These are phyloP conservation scores for Polychytrium aggregatum DNA, from an alignment of 192 early-diverging fungal species.

Conservation along the genomic window DNA sequence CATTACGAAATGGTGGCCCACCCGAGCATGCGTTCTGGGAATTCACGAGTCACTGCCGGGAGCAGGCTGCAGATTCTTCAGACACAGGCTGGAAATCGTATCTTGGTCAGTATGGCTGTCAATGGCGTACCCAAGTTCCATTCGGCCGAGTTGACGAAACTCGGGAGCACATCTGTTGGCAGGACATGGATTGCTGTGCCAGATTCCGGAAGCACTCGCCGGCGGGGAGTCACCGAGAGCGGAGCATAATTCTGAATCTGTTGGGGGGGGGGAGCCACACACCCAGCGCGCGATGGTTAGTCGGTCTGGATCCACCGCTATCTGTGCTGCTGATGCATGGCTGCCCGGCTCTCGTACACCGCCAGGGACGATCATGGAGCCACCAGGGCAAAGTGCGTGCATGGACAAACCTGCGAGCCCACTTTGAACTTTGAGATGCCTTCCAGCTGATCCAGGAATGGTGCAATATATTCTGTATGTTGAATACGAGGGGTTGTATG, in stretches of 20 bases:
- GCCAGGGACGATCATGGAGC: no score
- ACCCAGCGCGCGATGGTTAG: not conserved
- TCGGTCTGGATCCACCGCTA: not conserved
- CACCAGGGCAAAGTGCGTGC: no score
- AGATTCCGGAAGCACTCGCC: no score
- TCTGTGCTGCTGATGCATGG: no score
- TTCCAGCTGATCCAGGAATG: conserved; percentile 59
- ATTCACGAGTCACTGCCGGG: no score
- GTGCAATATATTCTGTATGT: conserved; percentile 44
- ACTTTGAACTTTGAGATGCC: conserved; percentile 65
- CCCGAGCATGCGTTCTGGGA: no score
- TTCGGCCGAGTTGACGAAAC: conserved; percentile 91
- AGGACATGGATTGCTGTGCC: no score
- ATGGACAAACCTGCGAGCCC: conserved; percentile 51
- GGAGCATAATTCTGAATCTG: conserved; percentile 71
- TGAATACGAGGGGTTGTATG: not conserved
- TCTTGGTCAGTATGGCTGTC: not conserved
- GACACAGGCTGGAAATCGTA: no score
- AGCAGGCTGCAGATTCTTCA: no score
- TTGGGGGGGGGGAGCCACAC: no score
- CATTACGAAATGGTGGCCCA: not conserved
- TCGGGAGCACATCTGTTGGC: conserved; percentile 65
- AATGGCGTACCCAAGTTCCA: conserved; percentile 72
- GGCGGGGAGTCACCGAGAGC: conserved; percentile 63
- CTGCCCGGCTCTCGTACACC: no score